Percentiles rank a stretch among this genome's conserved stretches.
These are phyloP conservation scores for Austroboletus novae-zelandiae DNA, from an alignment of 1,284 basidiomycete genomes.

Conservation along the genomic window DNA sequence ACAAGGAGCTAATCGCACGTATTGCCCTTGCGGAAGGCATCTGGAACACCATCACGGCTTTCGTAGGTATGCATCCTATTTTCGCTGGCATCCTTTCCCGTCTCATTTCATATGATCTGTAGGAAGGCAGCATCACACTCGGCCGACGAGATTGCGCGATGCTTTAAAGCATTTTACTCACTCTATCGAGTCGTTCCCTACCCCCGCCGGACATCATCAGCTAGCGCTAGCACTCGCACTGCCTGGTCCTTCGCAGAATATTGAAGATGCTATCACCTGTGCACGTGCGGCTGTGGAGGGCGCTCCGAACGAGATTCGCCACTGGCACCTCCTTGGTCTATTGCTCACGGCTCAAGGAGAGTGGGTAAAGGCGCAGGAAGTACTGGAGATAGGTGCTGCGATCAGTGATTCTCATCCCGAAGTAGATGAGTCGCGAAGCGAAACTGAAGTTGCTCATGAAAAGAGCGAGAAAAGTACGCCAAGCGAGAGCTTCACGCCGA, in stretches of 20 bases:
- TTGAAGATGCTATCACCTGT: conserved; percentile 65
- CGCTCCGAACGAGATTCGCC: conserved; percentile 69
- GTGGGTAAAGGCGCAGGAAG: conserved; percentile 75
- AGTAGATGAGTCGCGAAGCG: conserved; percentile 16
- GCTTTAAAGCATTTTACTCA: conserved; percentile 58
- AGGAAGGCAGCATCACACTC: conserved; percentile 64
- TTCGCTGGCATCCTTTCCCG: neutral
- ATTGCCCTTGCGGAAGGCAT: conserved; percentile 69
- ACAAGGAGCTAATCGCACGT: conserved; percentile 48
- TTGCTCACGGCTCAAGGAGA: conserved; percentile 79
- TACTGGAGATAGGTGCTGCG: conserved; percentile 70
- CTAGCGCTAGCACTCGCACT: conserved; percentile 77
- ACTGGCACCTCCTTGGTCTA: conserved; percentile 92
- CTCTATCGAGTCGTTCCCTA: conserved; percentile 55
- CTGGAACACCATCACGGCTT: conserved; percentile 56
- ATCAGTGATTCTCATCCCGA: conserved; percentile 39
- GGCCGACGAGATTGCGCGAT: conserved; percentile 55
- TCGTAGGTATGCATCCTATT: conserved; percentile 46
- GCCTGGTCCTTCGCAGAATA: conserved; percentile 60
- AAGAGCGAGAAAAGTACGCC: conserved; percentile 4
- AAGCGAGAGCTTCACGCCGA: neutral
- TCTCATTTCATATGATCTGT: conserved; percentile 27
- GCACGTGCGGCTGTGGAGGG: conserved; percentile 79
- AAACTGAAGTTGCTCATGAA: conserved; percentile 18
- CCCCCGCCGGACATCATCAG: conserved; percentile 72